Percentiles rank a stretch among this genome's conserved stretches.
Evolutionary conservation across 2,329 filamentous ascomycete genomes (phyloP).

Genomic region (Aspergillus eucalypticola): DNA sequence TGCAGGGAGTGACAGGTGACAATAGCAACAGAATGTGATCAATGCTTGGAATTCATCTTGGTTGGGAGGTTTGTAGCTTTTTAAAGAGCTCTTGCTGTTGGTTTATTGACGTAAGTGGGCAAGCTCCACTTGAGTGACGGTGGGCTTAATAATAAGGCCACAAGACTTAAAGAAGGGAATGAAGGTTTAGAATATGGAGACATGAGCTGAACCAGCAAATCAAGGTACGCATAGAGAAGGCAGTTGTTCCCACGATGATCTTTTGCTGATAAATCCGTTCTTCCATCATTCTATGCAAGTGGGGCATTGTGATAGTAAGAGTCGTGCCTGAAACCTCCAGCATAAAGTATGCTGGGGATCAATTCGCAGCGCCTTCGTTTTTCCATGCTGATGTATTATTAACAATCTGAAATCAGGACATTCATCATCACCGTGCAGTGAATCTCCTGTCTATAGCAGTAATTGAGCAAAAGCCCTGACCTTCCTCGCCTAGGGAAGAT

Average conservation of each 20-base stretch:
- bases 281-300: not conserved
- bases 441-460: no score
- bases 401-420: no score
- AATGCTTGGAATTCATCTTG: not conserved
- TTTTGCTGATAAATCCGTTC: slow-evolving; percentile 12
- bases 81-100: not conserved
- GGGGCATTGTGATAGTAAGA: not conserved
- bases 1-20: not conserved
- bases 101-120: slow-evolving; percentile 15
- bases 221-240: not conserved
- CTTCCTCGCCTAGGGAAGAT: not conserved
- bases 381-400: not conserved
- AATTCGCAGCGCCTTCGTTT: not conserved
- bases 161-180: not conserved
- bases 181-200: slow-evolving; percentile 1
- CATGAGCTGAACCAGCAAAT: not conserved
- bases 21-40: not conserved
- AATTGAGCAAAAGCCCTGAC: no score
- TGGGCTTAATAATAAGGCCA: slow-evolving; percentile 4
- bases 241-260: not conserved
- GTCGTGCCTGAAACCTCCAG: not conserved
- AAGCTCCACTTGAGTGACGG: slow-evolving; percentile 3
- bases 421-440: no score
- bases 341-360: not conserved
- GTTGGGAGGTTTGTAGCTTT: not conserved